Evolutionary conservation across 768 basidiomycete genomes (phyloP), one percentile per base, ranked within the genome.

Genomic region (Mrakia frigida): DNA sequence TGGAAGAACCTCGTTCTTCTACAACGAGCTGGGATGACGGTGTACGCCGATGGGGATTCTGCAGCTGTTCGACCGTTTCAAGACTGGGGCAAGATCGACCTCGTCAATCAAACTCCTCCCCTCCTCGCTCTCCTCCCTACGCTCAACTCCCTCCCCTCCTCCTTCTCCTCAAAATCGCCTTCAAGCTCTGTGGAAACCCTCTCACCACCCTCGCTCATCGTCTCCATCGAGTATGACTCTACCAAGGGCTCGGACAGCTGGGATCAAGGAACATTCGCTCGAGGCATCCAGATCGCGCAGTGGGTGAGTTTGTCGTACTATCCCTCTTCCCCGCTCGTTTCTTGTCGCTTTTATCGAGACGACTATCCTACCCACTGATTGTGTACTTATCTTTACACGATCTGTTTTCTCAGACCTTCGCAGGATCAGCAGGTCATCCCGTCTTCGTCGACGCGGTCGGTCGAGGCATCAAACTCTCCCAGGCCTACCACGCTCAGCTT

Each of bases 171-270:
- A 1, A 14, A 23, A n/a, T 21, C 43, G 6, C 39, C 11, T 11
- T 11, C 39, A 6, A 21, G 16, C 16, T 50, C 46, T 2, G 5
- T 21, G 46, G 46, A 50, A 16, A 6, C 16, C 4, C 13, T 50
- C 18, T 50, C 46, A 14, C 60, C 76, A 6, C 76, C 76, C 0
- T 72, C 71, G 4, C 65, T 77, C 39, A 39, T 77, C 28, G 39
- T 77, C 5, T 46, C 76, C 11, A 33, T 77, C 50, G 76, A 77
- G 63, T 37, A 71, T 18, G 76, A 77, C 76, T 59, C 71, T 3
- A 59, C 71, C 3, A 31, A 43, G 7, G 61, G 60, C 2, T 11
- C 18, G 14, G 33, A 37, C 41, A 18, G n/a, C 18, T 77, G 76
- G 76, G 53, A 53, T 23, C 43, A 25, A 13, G 31, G 65, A 50